phyloP scores from a whole-genome alignment of 352 stramenopile species.

The Thalassiosira pacifica region DNA sequence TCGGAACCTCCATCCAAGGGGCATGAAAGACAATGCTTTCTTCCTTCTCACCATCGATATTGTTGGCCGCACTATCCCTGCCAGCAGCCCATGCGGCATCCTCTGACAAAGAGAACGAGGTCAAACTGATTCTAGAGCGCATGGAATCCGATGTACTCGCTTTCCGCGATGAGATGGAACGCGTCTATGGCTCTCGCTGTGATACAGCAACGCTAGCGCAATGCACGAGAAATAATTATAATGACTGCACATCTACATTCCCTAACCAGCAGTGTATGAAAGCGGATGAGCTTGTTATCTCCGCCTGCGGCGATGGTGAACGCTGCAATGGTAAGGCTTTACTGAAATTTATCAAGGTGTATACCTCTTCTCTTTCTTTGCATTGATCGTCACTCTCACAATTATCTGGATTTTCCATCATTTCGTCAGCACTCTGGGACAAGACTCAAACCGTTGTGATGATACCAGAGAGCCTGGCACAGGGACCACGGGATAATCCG shows the following conservation, averaged over 20 bases:
- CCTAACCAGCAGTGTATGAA: slow-evolving; percentile 46
- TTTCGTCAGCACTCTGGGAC: slow-evolving; percentile 51
- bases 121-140: slow-evolving; percentile 37
- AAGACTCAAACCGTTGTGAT: slow-evolving; percentile 22
- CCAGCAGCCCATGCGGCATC: neutral
- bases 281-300: slow-evolving; percentile 31
- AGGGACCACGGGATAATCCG: slow-evolving; percentile 26
- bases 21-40: too few relatives aligned
- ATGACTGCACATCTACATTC: slow-evolving; percentile 40
- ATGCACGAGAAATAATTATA: slow-evolving; percentile 36
- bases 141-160: slow-evolving; percentile 32
- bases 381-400: too few relatives aligned
- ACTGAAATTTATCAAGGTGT: too few relatives aligned
- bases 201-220: slow-evolving; percentile 18
- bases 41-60: too few relatives aligned
- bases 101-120: slow-evolving; percentile 5
- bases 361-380: too few relatives aligned
- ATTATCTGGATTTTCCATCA: too few relatives aligned
- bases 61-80: too few relatives aligned
- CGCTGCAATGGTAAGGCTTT: slow-evolving; percentile 16
- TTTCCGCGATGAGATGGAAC: slow-evolving; percentile 46
- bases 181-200: slow-evolving; percentile 34
- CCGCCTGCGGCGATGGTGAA: slow-evolving; percentile 27
- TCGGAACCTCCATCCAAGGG: too few relatives aligned
- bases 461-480: slow-evolving; percentile 35